Percentiles rank a stretch among this genome's conserved stretches.
phyloP scores from a whole-genome alignment of 2,329 filamentous ascomycete genomes.

The Aureobasidium vineae region DNA sequence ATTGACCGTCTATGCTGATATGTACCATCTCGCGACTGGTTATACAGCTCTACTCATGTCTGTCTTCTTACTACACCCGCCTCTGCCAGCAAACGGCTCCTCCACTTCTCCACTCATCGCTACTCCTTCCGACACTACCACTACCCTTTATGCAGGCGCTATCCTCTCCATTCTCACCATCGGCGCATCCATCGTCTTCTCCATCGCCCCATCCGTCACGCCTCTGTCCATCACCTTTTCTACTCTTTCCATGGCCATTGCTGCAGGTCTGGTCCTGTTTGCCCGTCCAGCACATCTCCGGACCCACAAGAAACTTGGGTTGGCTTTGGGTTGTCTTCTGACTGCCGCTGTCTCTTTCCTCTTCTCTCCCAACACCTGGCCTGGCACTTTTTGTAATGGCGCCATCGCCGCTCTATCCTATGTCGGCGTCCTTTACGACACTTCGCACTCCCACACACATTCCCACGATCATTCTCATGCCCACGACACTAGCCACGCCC shows the following conservation, averaged over 20 bases:
- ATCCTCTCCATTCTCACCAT: constrained; percentile 42
- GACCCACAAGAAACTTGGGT: constrained; percentile 38
- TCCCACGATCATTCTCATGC: constrained; percentile 37
- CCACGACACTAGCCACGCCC: constrained; percentile 29
- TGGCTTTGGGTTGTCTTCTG: constrained; percentile 38
- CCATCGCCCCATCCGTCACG: constrained; percentile 38
- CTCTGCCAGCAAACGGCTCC: constrained; percentile 40
- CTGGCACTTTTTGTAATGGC: constrained; percentile 38
- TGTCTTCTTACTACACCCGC: constrained; percentile 50
- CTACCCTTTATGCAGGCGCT: constrained; percentile 41
- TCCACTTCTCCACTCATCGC: constrained; percentile 24
- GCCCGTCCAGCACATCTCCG: constrained; percentile 45
- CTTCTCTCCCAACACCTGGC: constrained; percentile 39
- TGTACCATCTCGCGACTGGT: constrained; percentile 43
- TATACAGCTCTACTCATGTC: constrained; percentile 50
- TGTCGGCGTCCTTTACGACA: constrained; percentile 45
- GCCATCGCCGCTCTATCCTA: constrained; percentile 40
- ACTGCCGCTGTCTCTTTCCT: constrained; percentile 39
- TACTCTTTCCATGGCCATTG: constrained; percentile 44
- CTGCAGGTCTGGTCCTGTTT: constrained; percentile 46
- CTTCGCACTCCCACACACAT: constrained; percentile 34
- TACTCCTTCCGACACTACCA: constrained; percentile 27
- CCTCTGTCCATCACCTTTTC: constrained; percentile 41
- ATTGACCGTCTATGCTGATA: constrained; percentile 34
- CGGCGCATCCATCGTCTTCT: constrained; percentile 38